Base-by-base conservation (phyloP, 192 early-diverging fungal species). In the Phlyctochytrium bullatum region DNA sequence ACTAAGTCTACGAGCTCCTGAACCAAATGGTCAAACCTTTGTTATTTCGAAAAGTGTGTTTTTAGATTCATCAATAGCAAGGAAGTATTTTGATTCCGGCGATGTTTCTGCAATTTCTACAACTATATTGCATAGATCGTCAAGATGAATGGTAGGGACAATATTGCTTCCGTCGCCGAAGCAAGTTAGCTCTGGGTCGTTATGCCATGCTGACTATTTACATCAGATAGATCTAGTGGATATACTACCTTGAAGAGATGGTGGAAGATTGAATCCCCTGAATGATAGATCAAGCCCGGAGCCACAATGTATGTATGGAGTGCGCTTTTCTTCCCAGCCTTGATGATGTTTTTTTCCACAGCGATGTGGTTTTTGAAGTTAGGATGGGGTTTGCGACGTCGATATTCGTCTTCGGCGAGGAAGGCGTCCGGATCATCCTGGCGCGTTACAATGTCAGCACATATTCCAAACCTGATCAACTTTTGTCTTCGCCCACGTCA, bases 401-500 rank as follows among this genome's bases (percentile, higher is more conserved):
- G 76, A 58, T 80, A 87, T 66, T 87, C 86, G 61, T 87, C 83
- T 61, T 87, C 86, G 6, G 78, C 69, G 12, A 87, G 54, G 31
- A 75, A 74, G 2, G 78, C 77, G 20, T 87, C 86, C 2, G 79
- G 73, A 63, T 87, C 83, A 35, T 86, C 85, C 60, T 68, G n/a
- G 0, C 20, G 62, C 25, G 52, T 3, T 50, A 17, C 34, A 1
- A 0, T 32, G 23, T 27, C 33, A 59, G 10, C 20, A 27, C n/a
- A 72, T 32, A 28, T 2, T 30, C 1, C 74, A 2, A 61, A 78
- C 77, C 54, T 80, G 75, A 53, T 87, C 86, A 2, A 79, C 66
- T 67, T 87, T 87, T 0, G 86, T 87, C 34, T 70, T 65, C 2
- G 78, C 83, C 86, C 86, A 87, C 17, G 86, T 87, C 79, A 87